Evolutionary conservation across 2,329 filamentous ascomycete genomes (phyloP), one percentile per base, ranked within the genome.

Genomic region (Lasiodiplodia sp.): DNA sequence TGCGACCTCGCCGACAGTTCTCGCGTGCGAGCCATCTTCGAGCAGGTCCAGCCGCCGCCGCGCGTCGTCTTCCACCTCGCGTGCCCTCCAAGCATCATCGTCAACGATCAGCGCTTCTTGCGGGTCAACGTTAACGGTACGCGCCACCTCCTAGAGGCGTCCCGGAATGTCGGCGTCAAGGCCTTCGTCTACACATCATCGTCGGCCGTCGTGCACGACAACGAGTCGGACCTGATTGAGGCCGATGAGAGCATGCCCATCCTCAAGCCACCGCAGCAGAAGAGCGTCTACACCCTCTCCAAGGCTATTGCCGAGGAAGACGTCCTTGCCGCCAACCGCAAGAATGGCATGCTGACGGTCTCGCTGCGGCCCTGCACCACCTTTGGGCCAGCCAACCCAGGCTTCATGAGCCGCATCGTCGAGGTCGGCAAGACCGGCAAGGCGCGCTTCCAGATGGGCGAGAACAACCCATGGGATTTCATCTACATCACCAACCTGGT

Each of bases 261-360:
- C 2, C 53, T 72, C n/a, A 69, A 62, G 18, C 21, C 38, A 11
- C 72, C 71, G 3, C 40, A 70, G 25, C 71, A 75, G 60, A 60
- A 62, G 4, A 66, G 65, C 18, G 67, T 51, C 37, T 75, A 76
- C 66, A 68, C 70, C n/a, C 70, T 73, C 51, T 73, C 73, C 21
- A 75, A 75, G 52, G 73, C 72, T 12, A 38, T 74, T 12, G 74
- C 71, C 3, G 73, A 75, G 47, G 53, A 55, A 2, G 55, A 73
- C 10, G 63, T 73, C 10, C 68, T 74, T 3, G 47, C 34, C 3
- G 70, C 69, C n/a, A 74, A 74, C 40, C 51, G 68, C n/a, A 25
- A 53, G 2, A 69, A 52, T 14, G 58, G 67, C 6, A 52, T 70
- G 51, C 25, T 69, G 28, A 71, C 67, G 6, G 31, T 40, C 8